Percentiles rank a stretch among this genome's conserved stretches.
phyloP scores from a whole-genome alignment of 345 rosid genomes.

The Syzygium aromaticum region DNA sequence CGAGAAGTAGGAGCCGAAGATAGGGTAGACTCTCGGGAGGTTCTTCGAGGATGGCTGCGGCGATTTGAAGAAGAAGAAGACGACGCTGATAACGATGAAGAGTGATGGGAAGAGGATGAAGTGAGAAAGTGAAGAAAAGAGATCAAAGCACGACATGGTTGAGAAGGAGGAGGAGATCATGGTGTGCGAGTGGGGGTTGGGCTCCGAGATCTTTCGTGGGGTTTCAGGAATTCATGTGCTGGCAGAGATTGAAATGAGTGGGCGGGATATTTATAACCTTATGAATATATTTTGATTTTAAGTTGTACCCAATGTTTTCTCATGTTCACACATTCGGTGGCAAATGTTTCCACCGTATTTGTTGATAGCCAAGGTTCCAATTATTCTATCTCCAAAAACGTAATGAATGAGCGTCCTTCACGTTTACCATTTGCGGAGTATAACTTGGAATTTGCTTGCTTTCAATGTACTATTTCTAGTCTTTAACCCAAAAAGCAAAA shows the following conservation, averaged over 20 bases:
- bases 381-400: not conserved
- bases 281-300: not conserved
- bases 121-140: not conserved
- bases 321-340: not conserved
- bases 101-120: not conserved
- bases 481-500: not conserved
- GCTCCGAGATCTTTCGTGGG: not conserved
- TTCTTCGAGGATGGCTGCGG: not conserved
- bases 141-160: not conserved
- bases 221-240: not conserved
- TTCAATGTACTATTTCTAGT: not conserved
- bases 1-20: constrained; percentile 33
- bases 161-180: not conserved
- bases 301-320: not conserved
- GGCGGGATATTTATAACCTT: not conserved
- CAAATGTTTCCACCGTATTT: not conserved
- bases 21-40: constrained; percentile 32
- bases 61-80: not conserved
- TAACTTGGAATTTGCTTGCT: not conserved
- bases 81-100: not conserved
- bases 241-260: not conserved
- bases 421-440: not conserved
- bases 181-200: not conserved
- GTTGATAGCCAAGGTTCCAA: not conserved
- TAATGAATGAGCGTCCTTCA: not conserved